Evolutionary conservation across 306 rosid genomes (phyloP), one percentile per base, ranked within the genome.

Genomic region (Vachellia pachyceras): DNA sequence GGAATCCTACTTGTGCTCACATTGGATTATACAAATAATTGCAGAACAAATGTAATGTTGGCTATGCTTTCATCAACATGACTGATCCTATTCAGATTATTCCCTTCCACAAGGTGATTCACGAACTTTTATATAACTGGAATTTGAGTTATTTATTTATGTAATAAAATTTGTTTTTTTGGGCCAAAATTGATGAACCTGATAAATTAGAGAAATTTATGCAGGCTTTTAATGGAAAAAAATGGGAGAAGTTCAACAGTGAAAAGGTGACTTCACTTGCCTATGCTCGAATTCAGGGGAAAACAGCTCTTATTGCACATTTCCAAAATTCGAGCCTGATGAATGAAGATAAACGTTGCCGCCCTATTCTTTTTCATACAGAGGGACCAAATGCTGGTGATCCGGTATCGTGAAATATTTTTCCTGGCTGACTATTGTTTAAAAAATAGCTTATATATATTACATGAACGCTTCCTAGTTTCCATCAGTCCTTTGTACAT

Each of bases 31-130:
- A 69, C 67, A 67, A 64, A 75, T 81, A 49, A 52, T 55, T 84
- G 82, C 94, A 92, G 97, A 92, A 92, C 95, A 92, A 92, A 81
- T 92, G 97, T 81, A 92, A 92, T 70, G 97, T 92, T 84, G 97
- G 97, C 82, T 92, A 92, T 84, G 97, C 97, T 17, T 92, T 92
- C 91, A 92, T 92, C 89, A 92, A 92, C 77, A 92, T 92, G 95
- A 86, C 75, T 74, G 95, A 92, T 81, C 92, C 97, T 65, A 81
- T 81, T 74, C 95, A 92, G 83, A 92, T 92, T 50, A 83, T 91
- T 87, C 93, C 95, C 35, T 92, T 92, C 80, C 82, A 88, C 86
- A 90, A 92, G 97, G 97, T 92, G 75, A 71, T 35, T 72, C 45
- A 35, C 40, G 14, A 77, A 55, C 73, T 77, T 68, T 80, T 36